Base-by-base conservation (phyloP, 305 asterid genomes). In the Euphrasia arctica region DNA sequence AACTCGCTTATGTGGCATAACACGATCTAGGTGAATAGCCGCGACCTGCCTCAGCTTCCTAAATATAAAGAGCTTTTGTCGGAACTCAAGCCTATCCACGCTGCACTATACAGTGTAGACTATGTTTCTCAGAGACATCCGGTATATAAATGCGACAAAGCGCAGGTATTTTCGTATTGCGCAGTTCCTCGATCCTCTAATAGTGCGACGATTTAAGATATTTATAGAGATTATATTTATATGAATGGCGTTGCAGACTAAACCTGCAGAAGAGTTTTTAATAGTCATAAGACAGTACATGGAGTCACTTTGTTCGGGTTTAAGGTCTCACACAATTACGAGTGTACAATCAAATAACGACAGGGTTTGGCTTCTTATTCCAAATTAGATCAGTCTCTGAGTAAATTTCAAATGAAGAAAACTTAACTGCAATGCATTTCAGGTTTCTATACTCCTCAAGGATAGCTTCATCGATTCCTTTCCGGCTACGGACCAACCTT, bases 401-500 rank as follows among this genome's bases (percentile, higher is more conserved):
- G 52, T 11, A 47, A 11, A 10, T 12, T 11, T 11, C 3, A 11
- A 47, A 11, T 49, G 10, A 49, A 49, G 8, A 62, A 57, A 65
- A 71, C 54, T 34, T 59, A 50, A 66, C 27, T 14, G 29, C 64
- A 39, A 60, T 32, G 51, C 67, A 55, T 76, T 77, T 67, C 91
- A 91, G 96, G 96, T 89, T n/a, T 51, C 56, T 13, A 34, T 91
- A 75, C 95, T 91, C 74, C 78, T 89, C 28, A 91, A 85, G 76
- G 98, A 91, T 45, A 91, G 95, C 75, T 91, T 85, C 63, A 74
- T 91, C 5, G 81, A 83, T 65, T 91, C 97, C 54, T 91, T 89
- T 72, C 84, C 90, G 5, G 58, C 4, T 51, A 74, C 67, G 66
- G 96, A 89, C 63, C 92, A 74, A 72, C 67, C 84, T 55, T 91